A percentile compares a stretch with the other conserved stretches of the same genome.
phyloP scores from a whole-genome alignment of 352 stramenopile species.

The Phytophthora tentaculata region DNA sequence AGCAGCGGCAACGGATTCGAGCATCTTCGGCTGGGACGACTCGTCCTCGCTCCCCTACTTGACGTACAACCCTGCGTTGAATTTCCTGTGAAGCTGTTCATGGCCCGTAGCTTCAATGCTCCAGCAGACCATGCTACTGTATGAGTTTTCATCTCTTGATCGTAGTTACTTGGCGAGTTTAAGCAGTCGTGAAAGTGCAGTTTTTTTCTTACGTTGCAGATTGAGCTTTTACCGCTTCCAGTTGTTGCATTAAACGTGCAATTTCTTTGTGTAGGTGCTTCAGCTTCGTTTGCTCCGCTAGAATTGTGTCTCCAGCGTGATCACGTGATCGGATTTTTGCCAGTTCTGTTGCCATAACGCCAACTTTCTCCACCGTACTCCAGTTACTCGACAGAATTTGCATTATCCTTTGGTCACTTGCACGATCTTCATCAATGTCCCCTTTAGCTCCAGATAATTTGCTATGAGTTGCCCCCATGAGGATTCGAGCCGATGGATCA shows the following conservation, averaged over 20 bases:
- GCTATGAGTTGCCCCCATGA: constrained; percentile 34
- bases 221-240: constrained; percentile 43
- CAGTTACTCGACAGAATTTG: constrained; percentile 62
- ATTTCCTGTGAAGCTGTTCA: constrained; percentile 29
- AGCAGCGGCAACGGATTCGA: constrained; percentile 35
- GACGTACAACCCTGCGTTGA: constrained; percentile 26
- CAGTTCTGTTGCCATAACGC: constrained; percentile 55
- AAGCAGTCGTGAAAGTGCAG: constrained; percentile 24
- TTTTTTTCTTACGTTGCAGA: constrained; percentile 20
- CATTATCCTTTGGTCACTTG: constrained; percentile 42
- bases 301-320: constrained; percentile 56
- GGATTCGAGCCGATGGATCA: constrained; percentile 42
- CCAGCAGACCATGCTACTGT: constrained; percentile 27
- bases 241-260: constrained; percentile 54
- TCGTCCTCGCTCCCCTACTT: constrained; percentile 7
- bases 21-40: constrained; percentile 35
- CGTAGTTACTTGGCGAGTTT: constrained; percentile 23
- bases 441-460: constrained; percentile 21
- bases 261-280: constrained; percentile 68
- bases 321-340: constrained; percentile 55
- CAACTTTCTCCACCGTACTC: constrained; percentile 74
- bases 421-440: constrained; percentile 53
- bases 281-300: constrained; percentile 60
- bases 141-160: constrained; percentile 24
- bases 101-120: constrained; percentile 12